phyloP scores from a whole-genome alignment of 495 filamentous ascomycete species.

The Halenospora varia region DNA sequence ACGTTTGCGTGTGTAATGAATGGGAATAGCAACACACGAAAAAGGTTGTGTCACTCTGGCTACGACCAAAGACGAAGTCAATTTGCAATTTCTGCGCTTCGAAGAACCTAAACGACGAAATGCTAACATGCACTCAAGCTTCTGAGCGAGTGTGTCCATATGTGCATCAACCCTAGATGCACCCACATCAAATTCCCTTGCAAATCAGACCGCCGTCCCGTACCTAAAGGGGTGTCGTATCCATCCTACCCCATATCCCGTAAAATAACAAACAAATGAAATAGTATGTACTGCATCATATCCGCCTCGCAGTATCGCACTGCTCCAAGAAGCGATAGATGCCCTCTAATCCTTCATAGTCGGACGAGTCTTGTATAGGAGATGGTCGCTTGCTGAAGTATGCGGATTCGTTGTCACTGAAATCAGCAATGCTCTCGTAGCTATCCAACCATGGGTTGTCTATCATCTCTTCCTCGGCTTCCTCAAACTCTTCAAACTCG shows the following conservation, averaged over 20 bases:
- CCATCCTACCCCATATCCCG: neutral
- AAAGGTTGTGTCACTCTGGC: no score
- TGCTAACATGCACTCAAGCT: neutral
- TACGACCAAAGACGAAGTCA: no score
- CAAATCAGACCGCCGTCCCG: neutral
- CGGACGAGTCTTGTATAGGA: conserved; percentile 37
- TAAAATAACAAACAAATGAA: conserved; percentile 10
- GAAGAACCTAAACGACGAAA: neutral
- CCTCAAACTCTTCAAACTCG: conserved; percentile 31
- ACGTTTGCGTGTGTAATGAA: no score
- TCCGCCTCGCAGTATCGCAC: conserved; percentile 61
- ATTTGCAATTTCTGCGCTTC: neutral
- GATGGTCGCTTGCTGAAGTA: conserved; percentile 39
- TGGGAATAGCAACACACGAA: no score
- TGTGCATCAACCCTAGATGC: neutral
- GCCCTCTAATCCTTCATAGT: conserved; percentile 78
- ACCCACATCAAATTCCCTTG: neutral
- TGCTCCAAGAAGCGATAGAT: conserved; percentile 86
- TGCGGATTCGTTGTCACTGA: conserved; percentile 44
- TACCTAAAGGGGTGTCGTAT: neutral
- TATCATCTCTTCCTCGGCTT: conserved; percentile 36
- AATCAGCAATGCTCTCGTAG: conserved; percentile 46
- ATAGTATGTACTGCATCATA: conserved; percentile 11
- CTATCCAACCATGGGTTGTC: conserved; percentile 48
- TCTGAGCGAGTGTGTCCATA: neutral